These are phyloP conservation scores for Circinella umbellata DNA, from an alignment of 371 early-diverging fungal species.

Conservation along the genomic window DNA sequence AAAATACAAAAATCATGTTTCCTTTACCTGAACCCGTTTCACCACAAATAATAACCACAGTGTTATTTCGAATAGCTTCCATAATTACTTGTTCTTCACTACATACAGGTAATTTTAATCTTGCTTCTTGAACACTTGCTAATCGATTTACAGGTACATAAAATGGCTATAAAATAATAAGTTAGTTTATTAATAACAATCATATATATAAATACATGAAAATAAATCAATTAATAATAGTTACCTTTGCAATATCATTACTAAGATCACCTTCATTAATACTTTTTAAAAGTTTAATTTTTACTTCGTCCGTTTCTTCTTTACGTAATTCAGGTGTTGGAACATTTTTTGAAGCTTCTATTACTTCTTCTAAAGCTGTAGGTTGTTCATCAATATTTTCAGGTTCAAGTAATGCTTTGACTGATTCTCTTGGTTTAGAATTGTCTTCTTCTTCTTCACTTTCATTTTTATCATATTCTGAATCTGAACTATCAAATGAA, in stretches of 20 bases:
- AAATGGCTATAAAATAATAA: slow-evolving; percentile 66
- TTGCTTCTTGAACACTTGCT: slow-evolving; percentile 75
- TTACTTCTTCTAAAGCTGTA: slow-evolving; percentile 49
- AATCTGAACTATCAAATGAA: slow-evolving; percentile 73
- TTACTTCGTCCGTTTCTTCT: slow-evolving; percentile 51
- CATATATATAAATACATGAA: no score
- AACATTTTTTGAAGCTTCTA: slow-evolving; percentile 46
- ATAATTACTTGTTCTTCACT: slow-evolving; percentile 97
- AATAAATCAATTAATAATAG: no score
- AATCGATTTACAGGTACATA: slow-evolving; percentile 81
- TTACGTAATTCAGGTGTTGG: slow-evolving; percentile 27
- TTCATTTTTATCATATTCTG: slow-evolving; percentile 54
- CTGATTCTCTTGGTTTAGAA: slow-evolving; percentile 34
- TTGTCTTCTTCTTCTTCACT: slow-evolving; percentile 16
- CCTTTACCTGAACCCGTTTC: slow-evolving; percentile 99
- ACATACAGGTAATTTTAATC: slow-evolving; percentile 85
- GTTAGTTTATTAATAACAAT: neutral
- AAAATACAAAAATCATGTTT: slow-evolving; percentile 27
- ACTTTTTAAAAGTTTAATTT: slow-evolving; percentile 37
- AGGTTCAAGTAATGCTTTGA: slow-evolving; percentile 34
- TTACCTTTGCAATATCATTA: slow-evolving; percentile 40
- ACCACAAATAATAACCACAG: slow-evolving; percentile 92
- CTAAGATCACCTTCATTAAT: slow-evolving; percentile 50
- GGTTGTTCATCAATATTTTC: slow-evolving; percentile 36
- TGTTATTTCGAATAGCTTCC: slow-evolving; percentile 89